Conservation (phyloP, 495 filamentous ascomycete species). For the Lentithecium fluviatile region DNA sequence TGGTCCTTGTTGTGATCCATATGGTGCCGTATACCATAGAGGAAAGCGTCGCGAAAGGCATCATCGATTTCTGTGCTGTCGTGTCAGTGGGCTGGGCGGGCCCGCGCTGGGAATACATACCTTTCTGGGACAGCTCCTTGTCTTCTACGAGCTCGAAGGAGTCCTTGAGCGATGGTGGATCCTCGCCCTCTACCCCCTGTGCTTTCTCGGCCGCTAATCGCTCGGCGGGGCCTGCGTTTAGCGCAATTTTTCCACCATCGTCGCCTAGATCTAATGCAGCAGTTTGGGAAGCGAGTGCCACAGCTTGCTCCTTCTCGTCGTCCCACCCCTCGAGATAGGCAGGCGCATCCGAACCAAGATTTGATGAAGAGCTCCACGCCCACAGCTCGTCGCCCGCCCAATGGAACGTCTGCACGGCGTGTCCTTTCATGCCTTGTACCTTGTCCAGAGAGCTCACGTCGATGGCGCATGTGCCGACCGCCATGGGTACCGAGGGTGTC, state of each 20-base stretch:
- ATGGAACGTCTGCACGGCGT: conserved; percentile 65
- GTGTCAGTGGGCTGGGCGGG: conserved; percentile 8
- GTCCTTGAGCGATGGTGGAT: conserved; percentile 29
- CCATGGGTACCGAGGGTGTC: conserved; percentile 60
- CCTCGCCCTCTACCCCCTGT: conserved; percentile 40
- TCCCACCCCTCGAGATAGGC: conserved; percentile 43
- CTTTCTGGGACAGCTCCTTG: conserved; percentile 57
- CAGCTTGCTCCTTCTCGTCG: conserved; percentile 28
- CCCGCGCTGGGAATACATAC: conserved; percentile 37
- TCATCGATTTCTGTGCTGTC: conserved; percentile 63
- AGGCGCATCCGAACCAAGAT: conserved; percentile 47
- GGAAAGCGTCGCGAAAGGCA: conserved; percentile 65
- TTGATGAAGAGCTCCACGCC: conserved; percentile 60
- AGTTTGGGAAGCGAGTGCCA: conserved; percentile 27
- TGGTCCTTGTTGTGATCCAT: conserved; percentile 53
- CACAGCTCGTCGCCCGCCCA: conserved; percentile 76
- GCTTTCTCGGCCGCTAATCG: conserved; percentile 32
- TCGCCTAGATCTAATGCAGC: conserved; percentile 40
- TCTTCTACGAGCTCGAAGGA: conserved; percentile 41
- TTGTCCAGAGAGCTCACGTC: conserved; percentile 58
- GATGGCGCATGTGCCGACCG: conserved; percentile 66
- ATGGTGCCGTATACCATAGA: conserved; percentile 60
- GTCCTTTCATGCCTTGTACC: conserved; percentile 65
- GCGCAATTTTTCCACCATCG: conserved; percentile 47
- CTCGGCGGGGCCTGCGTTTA: conserved; percentile 35